Evolutionary conservation across 2,329 filamentous ascomycete species (phyloP).

Genomic region (Aspergillus hiratsukae): DNA sequence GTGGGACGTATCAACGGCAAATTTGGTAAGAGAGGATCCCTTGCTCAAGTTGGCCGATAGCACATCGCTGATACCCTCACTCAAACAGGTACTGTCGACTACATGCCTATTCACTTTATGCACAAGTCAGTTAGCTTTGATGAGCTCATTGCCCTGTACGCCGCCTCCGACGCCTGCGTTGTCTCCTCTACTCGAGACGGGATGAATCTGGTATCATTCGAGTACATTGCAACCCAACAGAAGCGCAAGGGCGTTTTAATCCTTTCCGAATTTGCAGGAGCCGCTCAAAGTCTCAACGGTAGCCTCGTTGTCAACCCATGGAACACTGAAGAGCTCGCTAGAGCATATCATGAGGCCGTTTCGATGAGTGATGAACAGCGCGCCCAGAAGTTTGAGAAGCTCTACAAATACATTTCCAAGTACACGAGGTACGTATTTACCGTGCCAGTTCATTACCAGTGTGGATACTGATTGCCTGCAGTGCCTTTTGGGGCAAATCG

Average conservation of each 20-base stretch:
- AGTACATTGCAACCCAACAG: conserved; percentile 93
- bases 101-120: conserved; percentile 98
- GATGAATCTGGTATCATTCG: conserved; percentile 98
- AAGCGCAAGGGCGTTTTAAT: conserved; percentile 91
- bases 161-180: conserved; percentile 85
- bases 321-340: conserved; percentile 94
- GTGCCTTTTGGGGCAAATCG: conserved; percentile 52
- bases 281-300: conserved; percentile 89
- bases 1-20: conserved; percentile 92
- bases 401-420: conserved; percentile 93
- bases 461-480: conserved; percentile 29
- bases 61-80: conserved; percentile 9
- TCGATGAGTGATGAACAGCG: conserved; percentile 91
- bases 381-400: conserved; percentile 79
- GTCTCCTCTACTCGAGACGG: conserved; percentile 95
- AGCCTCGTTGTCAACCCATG: conserved; percentile 95
- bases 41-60: neutral
- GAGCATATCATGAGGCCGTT: conserved; percentile 91
- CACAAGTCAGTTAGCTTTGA: conserved; percentile 95
- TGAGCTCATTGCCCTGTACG: conserved; percentile 89
- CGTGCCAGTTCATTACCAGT: neutral
- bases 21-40: conserved; percentile 11
- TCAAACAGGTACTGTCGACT: conserved; percentile 75
- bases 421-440: conserved; percentile 66
- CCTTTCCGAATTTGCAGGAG: conserved; percentile 92